Percentiles rank a stretch among this genome's conserved stretches.
Conservation (phyloP, 306 rosid genomes). For the Cucurbita moschata region DNA sequence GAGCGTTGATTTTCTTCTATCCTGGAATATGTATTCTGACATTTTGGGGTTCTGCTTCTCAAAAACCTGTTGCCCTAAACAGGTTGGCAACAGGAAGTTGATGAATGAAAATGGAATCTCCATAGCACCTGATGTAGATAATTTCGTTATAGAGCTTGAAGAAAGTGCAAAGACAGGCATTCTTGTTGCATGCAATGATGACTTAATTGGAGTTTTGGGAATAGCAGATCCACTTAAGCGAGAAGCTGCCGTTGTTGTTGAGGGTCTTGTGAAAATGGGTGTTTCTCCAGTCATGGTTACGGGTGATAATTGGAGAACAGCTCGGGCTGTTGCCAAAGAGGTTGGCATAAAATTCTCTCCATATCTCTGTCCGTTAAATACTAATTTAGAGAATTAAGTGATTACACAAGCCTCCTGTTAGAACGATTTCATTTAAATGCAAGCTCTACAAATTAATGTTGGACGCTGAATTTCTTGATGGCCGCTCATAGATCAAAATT, state of each 20-base stretch:
- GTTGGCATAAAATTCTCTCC: constrained; percentile 23
- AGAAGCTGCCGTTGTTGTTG: constrained; percentile 85
- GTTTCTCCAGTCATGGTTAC: constrained; percentile 84
- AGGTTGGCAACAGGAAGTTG: constrained; percentile 90
- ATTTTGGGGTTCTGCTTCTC: constrained; percentile 16
- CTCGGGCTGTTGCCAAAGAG: constrained; percentile 80
- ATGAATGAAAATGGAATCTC: constrained; percentile 61
- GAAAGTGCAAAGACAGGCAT: constrained; percentile 84
- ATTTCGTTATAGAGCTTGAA: constrained; percentile 64
- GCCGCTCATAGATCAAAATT: not conserved
- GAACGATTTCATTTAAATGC: not conserved
- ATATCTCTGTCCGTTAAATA: not conserved
- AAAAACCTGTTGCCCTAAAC: constrained; percentile 14
- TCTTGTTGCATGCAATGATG: constrained; percentile 54
- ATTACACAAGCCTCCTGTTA: not conserved
- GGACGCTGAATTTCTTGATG: not conserved
- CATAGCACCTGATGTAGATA: constrained; percentile 58
- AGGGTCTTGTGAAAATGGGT: constrained; percentile 87
- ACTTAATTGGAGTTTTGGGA: constrained; percentile 66
- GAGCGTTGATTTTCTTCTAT: not conserved
- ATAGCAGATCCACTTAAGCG: constrained; percentile 90
- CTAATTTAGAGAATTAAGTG: not conserved
- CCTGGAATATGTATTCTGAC: not conserved
- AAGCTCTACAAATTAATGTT: not conserved
- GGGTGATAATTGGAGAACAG: constrained; percentile 97